Evolutionary conservation across 2,329 filamentous ascomycete genomes (phyloP).

Genomic region (Talaromyces atroroseus): DNA sequence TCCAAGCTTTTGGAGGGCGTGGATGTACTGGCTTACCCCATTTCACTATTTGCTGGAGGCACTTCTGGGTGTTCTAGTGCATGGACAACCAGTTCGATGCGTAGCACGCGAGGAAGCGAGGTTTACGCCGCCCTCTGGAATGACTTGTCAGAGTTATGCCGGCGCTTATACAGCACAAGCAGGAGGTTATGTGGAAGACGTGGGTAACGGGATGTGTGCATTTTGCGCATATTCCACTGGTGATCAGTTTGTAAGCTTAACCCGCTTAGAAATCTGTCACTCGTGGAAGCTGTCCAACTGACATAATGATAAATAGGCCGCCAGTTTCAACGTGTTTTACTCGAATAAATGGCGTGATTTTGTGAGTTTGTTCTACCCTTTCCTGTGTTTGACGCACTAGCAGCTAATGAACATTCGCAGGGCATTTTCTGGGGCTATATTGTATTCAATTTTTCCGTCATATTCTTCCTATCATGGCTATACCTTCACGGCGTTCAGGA

Average conservation of each 20-base stretch:
- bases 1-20: slow-evolving; percentile 59
- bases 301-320: slow-evolving; percentile 19
- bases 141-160: slow-evolving; percentile 58
- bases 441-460: slow-evolving; percentile 56
- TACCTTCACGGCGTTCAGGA: slow-evolving; percentile 42
- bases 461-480: slow-evolving; percentile 51
- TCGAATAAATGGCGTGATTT: slow-evolving; percentile 61
- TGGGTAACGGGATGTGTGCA: slow-evolving; percentile 54
- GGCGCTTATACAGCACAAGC: slow-evolving; percentile 47
- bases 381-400: not conserved
- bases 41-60: slow-evolving; percentile 63
- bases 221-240: slow-evolving; percentile 60
- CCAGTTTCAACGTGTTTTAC: slow-evolving; percentile 56
- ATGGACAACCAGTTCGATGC: slow-evolving; percentile 54
- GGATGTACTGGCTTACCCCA: slow-evolving; percentile 64
- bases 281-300: not conserved
- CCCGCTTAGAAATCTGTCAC: not conserved
- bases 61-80: slow-evolving; percentile 52
- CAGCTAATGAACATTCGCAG: slow-evolving; percentile 17
- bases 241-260: slow-evolving; percentile 51
- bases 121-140: slow-evolving; percentile 55
- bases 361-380: slow-evolving; percentile 23
- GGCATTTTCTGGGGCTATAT: slow-evolving; percentile 61
- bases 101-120: slow-evolving; percentile 52
- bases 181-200: slow-evolving; percentile 57